These are phyloP conservation scores for Tetratostichococcus sp. DNA, from an alignment of 139 green algal genomes.

Conservation along the genomic window DNA sequence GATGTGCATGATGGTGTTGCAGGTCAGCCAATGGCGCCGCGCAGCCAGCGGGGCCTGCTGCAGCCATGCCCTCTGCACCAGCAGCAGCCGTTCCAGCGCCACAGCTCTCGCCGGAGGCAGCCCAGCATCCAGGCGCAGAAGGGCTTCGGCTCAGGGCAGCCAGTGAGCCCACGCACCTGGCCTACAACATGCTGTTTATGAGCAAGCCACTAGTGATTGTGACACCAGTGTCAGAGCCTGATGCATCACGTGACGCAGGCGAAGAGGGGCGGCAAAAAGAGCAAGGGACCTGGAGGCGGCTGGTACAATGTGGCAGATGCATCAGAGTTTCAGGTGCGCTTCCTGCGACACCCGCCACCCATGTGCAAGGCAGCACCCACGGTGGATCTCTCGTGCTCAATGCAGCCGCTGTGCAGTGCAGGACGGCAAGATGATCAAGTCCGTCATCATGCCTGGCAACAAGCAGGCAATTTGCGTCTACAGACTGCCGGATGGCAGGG, in stretches of 20 bases:
- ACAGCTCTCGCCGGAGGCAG: neutral
- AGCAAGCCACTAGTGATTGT: no score
- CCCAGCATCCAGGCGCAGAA: neutral
- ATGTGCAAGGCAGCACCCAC: no score
- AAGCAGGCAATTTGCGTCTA: conserved; percentile 42
- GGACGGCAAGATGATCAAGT: neutral
- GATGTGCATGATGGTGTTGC: no score
- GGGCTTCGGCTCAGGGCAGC: neutral
- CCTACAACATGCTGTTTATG: no score
- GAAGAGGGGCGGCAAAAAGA: neutral
- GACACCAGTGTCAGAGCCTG: no score
- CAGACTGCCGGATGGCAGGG: conserved; percentile 7
- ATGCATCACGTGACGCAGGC: no score
- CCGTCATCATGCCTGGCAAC: conserved; percentile 1
- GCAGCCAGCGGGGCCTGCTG: neutral
- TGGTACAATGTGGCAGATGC: conserved; percentile 1
- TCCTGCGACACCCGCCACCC: no score
- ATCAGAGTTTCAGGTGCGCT: neutral
- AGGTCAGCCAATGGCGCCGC: no score
- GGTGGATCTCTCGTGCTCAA: no score
- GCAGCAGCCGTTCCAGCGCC: neutral
- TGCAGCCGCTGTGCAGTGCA: no score
- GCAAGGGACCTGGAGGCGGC: neutral
- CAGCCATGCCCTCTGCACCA: neutral
- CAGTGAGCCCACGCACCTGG: neutral